Evolutionary conservation across 208 protist genomes (phyloP).

Genomic region (Balamuthia mandrillaris): DNA sequence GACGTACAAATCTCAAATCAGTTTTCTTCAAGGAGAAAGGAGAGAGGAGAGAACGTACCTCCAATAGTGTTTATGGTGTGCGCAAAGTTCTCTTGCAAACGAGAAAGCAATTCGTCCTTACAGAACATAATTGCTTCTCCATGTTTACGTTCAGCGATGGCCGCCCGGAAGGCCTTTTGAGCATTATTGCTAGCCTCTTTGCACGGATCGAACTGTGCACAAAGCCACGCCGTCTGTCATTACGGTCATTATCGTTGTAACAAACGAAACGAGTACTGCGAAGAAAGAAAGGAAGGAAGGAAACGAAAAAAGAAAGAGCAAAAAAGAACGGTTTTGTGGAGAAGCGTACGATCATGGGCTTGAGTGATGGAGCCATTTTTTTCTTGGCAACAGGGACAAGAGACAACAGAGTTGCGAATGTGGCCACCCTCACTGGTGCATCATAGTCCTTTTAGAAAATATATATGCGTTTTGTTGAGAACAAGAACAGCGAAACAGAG

Average conservation of each 20-base stretch:
- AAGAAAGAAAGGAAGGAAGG: background rate
- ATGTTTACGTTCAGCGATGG: slow-evolving; percentile 9
- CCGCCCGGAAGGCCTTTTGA: slow-evolving; percentile 20
- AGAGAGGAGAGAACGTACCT: background rate
- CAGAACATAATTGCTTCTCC: slow-evolving; percentile 23
- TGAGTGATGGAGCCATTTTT: slow-evolving; percentile 31
- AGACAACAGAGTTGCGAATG: too few species aligned
- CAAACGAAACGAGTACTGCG: background rate
- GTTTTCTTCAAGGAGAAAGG: background rate
- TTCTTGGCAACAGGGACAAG: slow-evolving; percentile 34
- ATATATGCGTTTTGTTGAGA: too few species aligned
- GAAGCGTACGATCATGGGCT: slow-evolving; percentile 33
- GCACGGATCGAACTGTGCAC: slow-evolving; percentile 31
- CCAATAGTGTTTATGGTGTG: slow-evolving; percentile 10
- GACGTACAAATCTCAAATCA: too few species aligned
- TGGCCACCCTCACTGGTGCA: too few species aligned
- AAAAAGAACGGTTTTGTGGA: background rate
- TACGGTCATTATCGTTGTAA: background rate
- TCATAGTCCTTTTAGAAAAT: too few species aligned
- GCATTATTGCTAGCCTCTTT: background rate
- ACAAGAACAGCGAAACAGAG: too few species aligned
- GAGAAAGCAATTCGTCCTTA: slow-evolving; percentile 6
- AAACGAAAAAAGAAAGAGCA: background rate
- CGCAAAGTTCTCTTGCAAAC: slow-evolving; percentile 6
- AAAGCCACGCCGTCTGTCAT: slow-evolving; percentile 29